Percentiles rank a stretch among this genome's conserved stretches.
Evolutionary conservation across 768 basidiomycete species (phyloP).

Genomic region (Suillus ampliporus): DNA sequence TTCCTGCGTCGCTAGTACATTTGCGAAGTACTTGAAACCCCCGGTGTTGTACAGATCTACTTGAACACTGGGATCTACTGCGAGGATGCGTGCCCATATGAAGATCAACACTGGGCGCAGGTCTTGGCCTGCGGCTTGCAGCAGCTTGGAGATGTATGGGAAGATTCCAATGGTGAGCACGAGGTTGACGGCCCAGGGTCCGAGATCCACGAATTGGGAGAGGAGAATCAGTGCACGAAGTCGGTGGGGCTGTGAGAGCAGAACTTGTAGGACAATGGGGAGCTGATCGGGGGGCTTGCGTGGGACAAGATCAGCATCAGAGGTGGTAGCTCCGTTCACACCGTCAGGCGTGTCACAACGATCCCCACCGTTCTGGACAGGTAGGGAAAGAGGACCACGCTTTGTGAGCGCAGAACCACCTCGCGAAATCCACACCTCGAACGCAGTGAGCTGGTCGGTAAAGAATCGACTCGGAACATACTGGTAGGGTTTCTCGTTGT

Average conservation of each 20-base stretch:
- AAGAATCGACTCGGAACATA: conserved; percentile 94
- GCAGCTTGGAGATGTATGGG: conserved; percentile 95
- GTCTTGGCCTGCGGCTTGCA: conserved; percentile 94
- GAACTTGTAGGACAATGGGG: conserved; percentile 95
- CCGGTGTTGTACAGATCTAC: conserved; percentile 82
- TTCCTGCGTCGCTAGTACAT: conserved; percentile 71
- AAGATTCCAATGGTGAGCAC: conserved; percentile 97
- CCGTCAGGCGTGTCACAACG: conserved; percentile 31
- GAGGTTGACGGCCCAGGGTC: conserved; percentile 97
- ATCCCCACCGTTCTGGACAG: conserved; percentile 48
- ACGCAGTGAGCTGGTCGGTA: conserved; percentile 94
- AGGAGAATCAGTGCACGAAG: conserved; percentile 94
- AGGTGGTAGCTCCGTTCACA: conserved; percentile 17
- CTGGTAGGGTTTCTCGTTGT: conserved; percentile 56
- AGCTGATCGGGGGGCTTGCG: conserved; percentile 96
- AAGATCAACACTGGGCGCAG: conserved; percentile 98
- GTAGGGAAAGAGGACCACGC: conserved; percentile 76
- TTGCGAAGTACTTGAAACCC: conserved; percentile 87
- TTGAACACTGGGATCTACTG: conserved; percentile 94
- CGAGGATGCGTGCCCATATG: conserved; percentile 98
- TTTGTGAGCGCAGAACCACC: conserved; percentile 86
- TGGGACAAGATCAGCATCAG: conserved; percentile 62
- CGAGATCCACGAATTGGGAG: conserved; percentile 97
- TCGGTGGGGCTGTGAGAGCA: conserved; percentile 95
- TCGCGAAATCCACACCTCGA: conserved; percentile 97